phyloP scores from a whole-genome alignment of 148 eudicot species.

The Tetragonia tetragonoides region DNA sequence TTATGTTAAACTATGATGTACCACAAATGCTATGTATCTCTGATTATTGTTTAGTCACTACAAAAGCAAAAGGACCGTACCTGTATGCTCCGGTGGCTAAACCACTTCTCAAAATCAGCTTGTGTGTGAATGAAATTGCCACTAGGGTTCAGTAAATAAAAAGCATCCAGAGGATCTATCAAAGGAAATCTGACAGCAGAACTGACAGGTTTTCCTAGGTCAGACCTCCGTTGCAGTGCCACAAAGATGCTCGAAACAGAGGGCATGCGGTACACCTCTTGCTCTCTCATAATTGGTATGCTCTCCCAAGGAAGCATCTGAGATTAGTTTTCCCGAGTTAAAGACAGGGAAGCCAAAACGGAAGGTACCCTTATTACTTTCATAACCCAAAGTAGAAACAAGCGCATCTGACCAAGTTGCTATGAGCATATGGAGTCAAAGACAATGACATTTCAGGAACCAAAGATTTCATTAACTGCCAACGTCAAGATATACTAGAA shows the following conservation, averaged over 20 bases:
- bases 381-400: not conserved
- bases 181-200: constrained; percentile 45
- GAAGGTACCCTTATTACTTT: not conserved
- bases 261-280: constrained; percentile 96
- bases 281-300: constrained; percentile 71
- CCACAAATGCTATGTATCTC: not conserved
- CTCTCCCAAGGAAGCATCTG: constrained; percentile 99
- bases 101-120: constrained; percentile 80
- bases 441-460: constrained; percentile 1
- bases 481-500: too few relatives aligned
- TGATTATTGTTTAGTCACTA: not conserved
- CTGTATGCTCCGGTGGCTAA: constrained; percentile 65
- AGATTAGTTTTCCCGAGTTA: not conserved
- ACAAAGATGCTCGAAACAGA: constrained; percentile 69
- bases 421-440: not conserved
- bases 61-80: constrained; percentile 31
- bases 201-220: constrained; percentile 29
- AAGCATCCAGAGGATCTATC: constrained; percentile 94
- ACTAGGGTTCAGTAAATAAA: constrained; percentile 83
- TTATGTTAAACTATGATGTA: not conserved
- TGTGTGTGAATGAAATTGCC: constrained; percentile 84
- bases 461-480: not conserved
- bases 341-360: not conserved
- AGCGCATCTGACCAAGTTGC: not conserved
- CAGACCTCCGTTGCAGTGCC: constrained; percentile 48